These are phyloP conservation scores for Eucommia ulmoides DNA, from an alignment of 257 asterid species.

Conservation along the genomic window DNA sequence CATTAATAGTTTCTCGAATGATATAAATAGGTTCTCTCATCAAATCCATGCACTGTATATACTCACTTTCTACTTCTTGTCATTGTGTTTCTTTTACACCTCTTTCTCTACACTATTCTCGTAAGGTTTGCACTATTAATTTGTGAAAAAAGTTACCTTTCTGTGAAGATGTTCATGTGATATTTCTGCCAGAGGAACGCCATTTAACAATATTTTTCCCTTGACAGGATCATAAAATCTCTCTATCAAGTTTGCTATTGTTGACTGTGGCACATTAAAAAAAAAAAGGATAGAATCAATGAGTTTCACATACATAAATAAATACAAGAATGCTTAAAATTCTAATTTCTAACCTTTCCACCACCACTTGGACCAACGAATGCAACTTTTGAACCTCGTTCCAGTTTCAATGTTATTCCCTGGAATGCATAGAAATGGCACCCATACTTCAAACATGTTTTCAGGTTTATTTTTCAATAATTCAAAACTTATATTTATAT, in stretches of 20 bases:
- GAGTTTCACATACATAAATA: not conserved
- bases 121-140: no score
- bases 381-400: conserved; percentile 75
- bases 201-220: conserved; percentile 58
- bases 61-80: no score
- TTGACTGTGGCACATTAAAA: conserved; percentile 48
- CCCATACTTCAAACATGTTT: no score
- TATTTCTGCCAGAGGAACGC: conserved; percentile 61
- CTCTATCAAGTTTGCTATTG: conserved; percentile 83
- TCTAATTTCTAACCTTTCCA: conserved; percentile 46
- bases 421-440: conserved; percentile 18
- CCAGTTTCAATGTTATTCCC: conserved; percentile 61
- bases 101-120: no score
- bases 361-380: conserved; percentile 94
- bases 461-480: no score
- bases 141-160: no score
- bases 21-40: no score
- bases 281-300: conserved; percentile 1
- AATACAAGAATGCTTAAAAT: conserved; percentile 1
- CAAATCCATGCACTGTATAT: no score
- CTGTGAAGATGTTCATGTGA: conserved; percentile 62
- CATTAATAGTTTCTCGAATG: no score
- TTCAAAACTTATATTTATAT: no score
- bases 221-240: conserved; percentile 68
- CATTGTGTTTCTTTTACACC: no score